phyloP scores from a whole-genome alignment of 2,329 filamentous ascomycete species.

The Pseudogymnoascus sp. region DNA sequence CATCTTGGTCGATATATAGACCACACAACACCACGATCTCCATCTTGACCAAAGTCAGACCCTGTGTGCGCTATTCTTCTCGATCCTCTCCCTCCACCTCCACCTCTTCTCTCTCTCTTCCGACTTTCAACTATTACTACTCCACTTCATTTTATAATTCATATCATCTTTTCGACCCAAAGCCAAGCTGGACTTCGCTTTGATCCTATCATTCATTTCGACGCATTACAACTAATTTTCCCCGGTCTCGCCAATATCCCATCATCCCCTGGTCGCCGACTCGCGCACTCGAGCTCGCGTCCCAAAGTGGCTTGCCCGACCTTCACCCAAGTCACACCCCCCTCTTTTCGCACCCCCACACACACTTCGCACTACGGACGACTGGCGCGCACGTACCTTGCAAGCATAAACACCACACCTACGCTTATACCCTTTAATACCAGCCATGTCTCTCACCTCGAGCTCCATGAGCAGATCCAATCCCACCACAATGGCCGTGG shows the following conservation, averaged over 20 bases:
- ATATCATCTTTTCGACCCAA: constrained; percentile 28
- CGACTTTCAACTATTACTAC: constrained; percentile 11
- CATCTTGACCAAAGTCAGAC: neutral
- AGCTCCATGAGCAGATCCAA: constrained; percentile 30
- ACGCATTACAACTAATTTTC: constrained; percentile 26
- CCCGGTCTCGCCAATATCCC: constrained; percentile 28
- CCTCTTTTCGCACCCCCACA: constrained; percentile 25
- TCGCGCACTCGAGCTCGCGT: constrained; percentile 18
- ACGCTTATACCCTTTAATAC: constrained; percentile 47
- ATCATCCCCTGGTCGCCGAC: constrained; percentile 22
- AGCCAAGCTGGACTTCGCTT: constrained; percentile 55
- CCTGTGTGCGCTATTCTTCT: constrained; percentile 13
- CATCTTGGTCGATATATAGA: constrained; percentile 24
- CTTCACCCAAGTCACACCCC: constrained; percentile 22
- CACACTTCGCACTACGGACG: constrained; percentile 18
- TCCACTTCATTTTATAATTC: constrained; percentile 25
- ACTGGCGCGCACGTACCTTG: neutral
- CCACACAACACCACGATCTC: neutral
- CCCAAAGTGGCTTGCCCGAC: constrained; percentile 17
- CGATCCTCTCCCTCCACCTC: constrained; percentile 22
- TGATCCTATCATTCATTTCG: constrained; percentile 44
- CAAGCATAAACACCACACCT: neutral
- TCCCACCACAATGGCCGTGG: constrained; percentile 45
- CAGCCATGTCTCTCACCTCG: constrained; percentile 56
- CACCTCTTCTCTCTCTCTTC: constrained; percentile 20